Conservation (phyloP, 2,329 filamentous ascomycete species). For the Scedosporium aurantiacum region DNA sequence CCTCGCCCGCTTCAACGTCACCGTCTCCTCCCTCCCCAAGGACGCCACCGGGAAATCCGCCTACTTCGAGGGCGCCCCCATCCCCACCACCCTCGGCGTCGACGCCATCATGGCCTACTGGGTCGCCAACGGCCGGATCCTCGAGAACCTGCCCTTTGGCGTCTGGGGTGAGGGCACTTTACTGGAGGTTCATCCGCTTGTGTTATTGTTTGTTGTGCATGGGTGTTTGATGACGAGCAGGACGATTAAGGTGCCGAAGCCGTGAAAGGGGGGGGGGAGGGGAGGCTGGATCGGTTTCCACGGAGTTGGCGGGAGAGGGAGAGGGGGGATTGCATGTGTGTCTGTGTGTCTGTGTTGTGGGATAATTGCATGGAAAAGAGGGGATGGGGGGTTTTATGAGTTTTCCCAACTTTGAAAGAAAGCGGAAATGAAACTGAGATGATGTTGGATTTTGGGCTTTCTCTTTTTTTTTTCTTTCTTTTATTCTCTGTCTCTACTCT, state of each 20-base stretch:
- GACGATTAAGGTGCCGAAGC: slow-evolving; percentile 91
- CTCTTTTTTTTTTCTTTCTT: not conserved
- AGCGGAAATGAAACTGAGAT: not conserved
- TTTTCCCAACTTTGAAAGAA: too few relatives aligned
- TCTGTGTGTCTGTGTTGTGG: not conserved
- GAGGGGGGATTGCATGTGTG: not conserved
- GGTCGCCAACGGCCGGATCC: slow-evolving; percentile 69
- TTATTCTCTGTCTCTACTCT: slow-evolving; percentile 6
- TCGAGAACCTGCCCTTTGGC: slow-evolving; percentile 69
- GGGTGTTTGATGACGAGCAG: slow-evolving; percentile 94
- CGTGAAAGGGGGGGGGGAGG: slow-evolving; percentile 24
- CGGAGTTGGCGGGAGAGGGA: not conserved
- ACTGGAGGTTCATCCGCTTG: slow-evolving; percentile 77
- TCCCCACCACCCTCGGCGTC: slow-evolving; percentile 77
- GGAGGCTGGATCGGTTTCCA: not conserved
- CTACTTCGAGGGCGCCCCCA: slow-evolving; percentile 96
- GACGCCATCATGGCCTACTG: slow-evolving; percentile 83
- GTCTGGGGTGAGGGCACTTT: slow-evolving; percentile 52
- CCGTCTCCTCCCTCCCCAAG: slow-evolving; percentile 78
- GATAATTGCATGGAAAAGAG: too few relatives aligned
- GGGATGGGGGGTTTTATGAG: too few relatives aligned
- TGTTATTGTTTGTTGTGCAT: slow-evolving; percentile 71
- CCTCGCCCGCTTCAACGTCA: slow-evolving; percentile 95
- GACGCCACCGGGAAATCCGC: slow-evolving; percentile 82
- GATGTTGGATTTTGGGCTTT: not conserved